Conservation (phyloP, 139 green algal genomes). For the Tetraselmis chui region DNA sequence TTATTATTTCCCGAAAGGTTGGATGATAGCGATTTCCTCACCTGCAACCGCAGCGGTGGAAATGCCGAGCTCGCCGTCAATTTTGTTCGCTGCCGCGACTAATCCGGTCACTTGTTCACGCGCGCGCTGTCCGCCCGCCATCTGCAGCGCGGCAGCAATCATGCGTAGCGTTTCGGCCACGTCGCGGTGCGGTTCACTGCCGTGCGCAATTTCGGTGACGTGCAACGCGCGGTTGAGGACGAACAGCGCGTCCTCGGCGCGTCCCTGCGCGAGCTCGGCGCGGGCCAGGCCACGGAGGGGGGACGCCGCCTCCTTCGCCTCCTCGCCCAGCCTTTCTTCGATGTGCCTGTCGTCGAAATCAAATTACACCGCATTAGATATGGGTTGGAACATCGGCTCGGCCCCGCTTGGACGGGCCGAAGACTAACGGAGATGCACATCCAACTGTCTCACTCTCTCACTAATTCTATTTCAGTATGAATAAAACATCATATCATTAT, state of each 20-base stretch:
- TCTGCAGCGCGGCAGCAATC: background rate
- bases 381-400: background rate
- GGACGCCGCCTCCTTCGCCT: background rate
- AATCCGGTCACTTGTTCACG: background rate
- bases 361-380: background rate
- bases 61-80: background rate
- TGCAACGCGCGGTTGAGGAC: background rate
- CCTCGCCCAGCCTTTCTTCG: background rate
- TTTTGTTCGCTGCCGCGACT: background rate
- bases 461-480: too few species aligned
- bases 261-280: background rate
- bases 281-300: background rate
- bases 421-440: too few species aligned
- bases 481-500: too few species aligned
- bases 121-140: too few species aligned
- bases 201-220: background rate
- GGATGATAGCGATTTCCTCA: too few species aligned
- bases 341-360: background rate
- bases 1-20: too few species aligned
- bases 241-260: background rate
- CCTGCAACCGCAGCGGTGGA: too few species aligned
- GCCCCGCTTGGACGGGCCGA: too few species aligned
- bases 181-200: background rate
- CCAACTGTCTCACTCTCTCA: too few species aligned
- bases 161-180: background rate